phyloP scores from a whole-genome alignment of 2,329 filamentous ascomycete species.

The Xylaria digitata region DNA sequence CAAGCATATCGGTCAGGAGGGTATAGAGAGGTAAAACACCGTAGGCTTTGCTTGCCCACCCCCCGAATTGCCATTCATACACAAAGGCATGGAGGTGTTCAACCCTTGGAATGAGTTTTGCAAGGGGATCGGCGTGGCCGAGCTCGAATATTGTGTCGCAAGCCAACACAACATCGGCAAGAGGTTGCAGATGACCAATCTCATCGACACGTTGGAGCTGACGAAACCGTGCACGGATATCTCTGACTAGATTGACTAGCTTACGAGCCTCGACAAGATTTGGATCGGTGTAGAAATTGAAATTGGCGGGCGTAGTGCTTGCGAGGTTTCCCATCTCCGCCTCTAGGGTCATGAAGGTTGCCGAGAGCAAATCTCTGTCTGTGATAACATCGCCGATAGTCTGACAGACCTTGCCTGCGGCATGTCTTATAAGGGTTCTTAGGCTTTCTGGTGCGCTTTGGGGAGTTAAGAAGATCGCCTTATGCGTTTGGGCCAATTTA shows the following conservation, averaged over 20 bases:
- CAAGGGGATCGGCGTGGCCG: slow-evolving; percentile 83
- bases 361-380: slow-evolving; percentile 71
- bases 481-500: slow-evolving; percentile 70
- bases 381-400: slow-evolving; percentile 51
- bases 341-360: slow-evolving; percentile 72
- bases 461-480: slow-evolving; percentile 60
- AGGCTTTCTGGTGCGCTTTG: slow-evolving; percentile 57
- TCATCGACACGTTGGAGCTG: slow-evolving; percentile 75
- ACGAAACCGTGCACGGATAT: slow-evolving; percentile 77
- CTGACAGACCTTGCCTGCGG: slow-evolving; percentile 55
- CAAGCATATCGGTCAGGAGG: slow-evolving; percentile 80
- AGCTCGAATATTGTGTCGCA: slow-evolving; percentile 82
- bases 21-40: slow-evolving; percentile 78
- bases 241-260: slow-evolving; percentile 75
- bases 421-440: slow-evolving; percentile 56
- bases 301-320: slow-evolving; percentile 58
- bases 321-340: slow-evolving; percentile 66
- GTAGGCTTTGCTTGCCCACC: slow-evolving; percentile 85
- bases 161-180: slow-evolving; percentile 79
- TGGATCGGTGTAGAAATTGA: slow-evolving; percentile 90
- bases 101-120: slow-evolving; percentile 84
- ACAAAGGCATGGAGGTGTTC: slow-evolving; percentile 88
- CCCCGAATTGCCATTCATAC: slow-evolving; percentile 90
- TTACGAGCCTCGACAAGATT: slow-evolving; percentile 82
- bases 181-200: slow-evolving; percentile 77